Conservation (phyloP, 2,329 filamentous ascomycete genomes). For the Ophiostoma australiae region DNA sequence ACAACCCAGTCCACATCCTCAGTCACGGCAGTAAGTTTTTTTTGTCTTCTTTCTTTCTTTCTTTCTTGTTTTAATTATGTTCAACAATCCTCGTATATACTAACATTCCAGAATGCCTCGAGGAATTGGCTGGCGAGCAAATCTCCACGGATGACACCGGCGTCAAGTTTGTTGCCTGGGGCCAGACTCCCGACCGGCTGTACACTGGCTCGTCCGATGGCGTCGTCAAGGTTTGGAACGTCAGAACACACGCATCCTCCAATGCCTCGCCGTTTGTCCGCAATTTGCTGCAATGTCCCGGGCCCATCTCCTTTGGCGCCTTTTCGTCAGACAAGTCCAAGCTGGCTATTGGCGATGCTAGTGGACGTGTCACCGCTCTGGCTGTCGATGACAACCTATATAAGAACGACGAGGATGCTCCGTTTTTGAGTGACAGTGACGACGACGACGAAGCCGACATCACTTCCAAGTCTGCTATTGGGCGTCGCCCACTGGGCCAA, state of each 20-base stretch:
- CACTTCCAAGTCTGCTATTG: background rate
- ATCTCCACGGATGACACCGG: slow-evolving; percentile 50
- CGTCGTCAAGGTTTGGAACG: slow-evolving; percentile 58
- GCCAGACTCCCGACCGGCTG: slow-evolving; percentile 50
- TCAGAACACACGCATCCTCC: slow-evolving; percentile 39
- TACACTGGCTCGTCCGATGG: slow-evolving; percentile 63
- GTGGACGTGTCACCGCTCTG: slow-evolving; percentile 54
- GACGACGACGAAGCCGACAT: slow-evolving; percentile 10
- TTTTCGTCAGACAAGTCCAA: slow-evolving; percentile 54
- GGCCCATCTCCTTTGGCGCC: slow-evolving; percentile 52
- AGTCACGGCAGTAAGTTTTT: slow-evolving; percentile 41
- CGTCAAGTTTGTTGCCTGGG: slow-evolving; percentile 61
- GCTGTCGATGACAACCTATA: slow-evolving; percentile 43
- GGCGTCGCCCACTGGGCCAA: background rate
- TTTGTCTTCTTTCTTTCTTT: background rate
- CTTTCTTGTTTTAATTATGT: background rate
- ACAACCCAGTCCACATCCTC: slow-evolving; percentile 52
- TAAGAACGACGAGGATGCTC: slow-evolving; percentile 23
- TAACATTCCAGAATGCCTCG: slow-evolving; percentile 30
- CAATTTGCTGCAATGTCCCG: slow-evolving; percentile 50
- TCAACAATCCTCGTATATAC: background rate
- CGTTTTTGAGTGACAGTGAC: slow-evolving; percentile 25
- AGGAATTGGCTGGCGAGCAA: slow-evolving; percentile 28
- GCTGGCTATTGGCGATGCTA: slow-evolving; percentile 57
- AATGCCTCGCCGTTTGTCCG: slow-evolving; percentile 43